phyloP scores from a whole-genome alignment of 805 yeast genomes.

The Monosporozyma siamensis region DNA sequence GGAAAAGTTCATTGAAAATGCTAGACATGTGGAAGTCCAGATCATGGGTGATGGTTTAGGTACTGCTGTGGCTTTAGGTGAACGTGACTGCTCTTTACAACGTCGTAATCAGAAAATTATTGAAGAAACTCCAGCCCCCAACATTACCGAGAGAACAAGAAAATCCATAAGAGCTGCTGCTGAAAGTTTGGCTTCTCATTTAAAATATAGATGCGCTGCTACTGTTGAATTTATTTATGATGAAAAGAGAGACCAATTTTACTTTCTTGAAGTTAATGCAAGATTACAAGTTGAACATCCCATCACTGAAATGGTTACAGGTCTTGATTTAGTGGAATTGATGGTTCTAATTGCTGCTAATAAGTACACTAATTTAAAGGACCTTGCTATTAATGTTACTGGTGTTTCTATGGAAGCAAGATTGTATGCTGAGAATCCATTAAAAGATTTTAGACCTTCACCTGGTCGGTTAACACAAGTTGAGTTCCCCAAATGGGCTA shows the following conservation, averaged over 20 bases:
- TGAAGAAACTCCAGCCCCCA: slow-evolving; percentile 98
- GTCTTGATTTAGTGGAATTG: slow-evolving; percentile 93
- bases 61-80: slow-evolving; percentile 87
- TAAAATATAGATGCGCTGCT: slow-evolving; percentile 94
- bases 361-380: slow-evolving; percentile 65
- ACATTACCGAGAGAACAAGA: slow-evolving; percentile 74
- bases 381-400: slow-evolving; percentile 44
- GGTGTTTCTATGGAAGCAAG: slow-evolving; percentile 98
- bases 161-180: slow-evolving; percentile 70
- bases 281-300: slow-evolving; percentile 98
- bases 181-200: slow-evolving; percentile 66
- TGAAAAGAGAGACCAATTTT: slow-evolving; percentile 75
- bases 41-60: slow-evolving; percentile 95
- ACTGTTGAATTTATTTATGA: slow-evolving; percentile 95
- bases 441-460: slow-evolving; percentile 87
- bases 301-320: slow-evolving; percentile 90
- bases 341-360: slow-evolving; percentile 90
- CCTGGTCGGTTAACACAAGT: slow-evolving; percentile 91
- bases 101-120: slow-evolving; percentile 94
- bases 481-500: slow-evolving; percentile 78
- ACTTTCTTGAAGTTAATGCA: slow-evolving; percentile 92
- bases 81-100: slow-evolving; percentile 95
- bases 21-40: slow-evolving; percentile 95
- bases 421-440: slow-evolving; percentile 94
- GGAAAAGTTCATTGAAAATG: slow-evolving; percentile 89